Conservation (phyloP, 2,329 filamentous ascomycete genomes). For the Colletotrichum godetiae region DNA sequence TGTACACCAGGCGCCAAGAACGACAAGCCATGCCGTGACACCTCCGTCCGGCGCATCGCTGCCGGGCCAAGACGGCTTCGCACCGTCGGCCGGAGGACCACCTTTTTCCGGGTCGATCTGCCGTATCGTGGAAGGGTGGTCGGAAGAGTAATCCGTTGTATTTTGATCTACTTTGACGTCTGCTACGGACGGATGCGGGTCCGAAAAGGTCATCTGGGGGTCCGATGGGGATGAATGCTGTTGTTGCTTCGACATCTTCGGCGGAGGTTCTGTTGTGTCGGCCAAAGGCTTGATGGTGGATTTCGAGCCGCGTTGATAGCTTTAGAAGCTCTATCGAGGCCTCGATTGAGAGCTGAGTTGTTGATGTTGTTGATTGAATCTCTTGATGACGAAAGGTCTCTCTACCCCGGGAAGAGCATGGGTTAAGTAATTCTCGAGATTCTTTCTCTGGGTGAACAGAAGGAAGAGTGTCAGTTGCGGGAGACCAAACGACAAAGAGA, state of each 20-base stretch:
- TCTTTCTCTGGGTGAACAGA: background rate
- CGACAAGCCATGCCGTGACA: conserved; percentile 50
- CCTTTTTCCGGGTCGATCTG: conserved; percentile 18
- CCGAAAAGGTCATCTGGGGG: conserved; percentile 22
- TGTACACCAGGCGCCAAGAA: conserved; percentile 53
- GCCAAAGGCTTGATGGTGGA: background rate
- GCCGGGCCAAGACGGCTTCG: conserved; percentile 1
- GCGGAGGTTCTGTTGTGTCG: background rate
- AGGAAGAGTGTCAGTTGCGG: background rate
- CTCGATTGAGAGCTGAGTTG: background rate
- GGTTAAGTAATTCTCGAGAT: background rate
- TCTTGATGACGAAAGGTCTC: background rate
- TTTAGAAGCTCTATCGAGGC: background rate
- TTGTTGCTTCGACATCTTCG: conserved; percentile 10
- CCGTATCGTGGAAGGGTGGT: conserved; percentile 5
- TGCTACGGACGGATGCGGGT: background rate
- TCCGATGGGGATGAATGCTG: conserved; percentile 13
- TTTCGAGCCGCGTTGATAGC: background rate
- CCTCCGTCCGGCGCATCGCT: conserved; percentile 44
- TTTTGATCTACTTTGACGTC: conserved; percentile 13
- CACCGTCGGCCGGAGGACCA: background rate
- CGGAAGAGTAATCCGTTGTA: conserved; percentile 21
- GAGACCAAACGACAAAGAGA: background rate
- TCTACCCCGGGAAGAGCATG: background rate
- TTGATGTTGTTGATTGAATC: background rate